A percentile compares a stretch with the other conserved stretches of the same genome.
phyloP scores from a whole-genome alignment of 768 basidiomycete genomes.

The Kwoniella europaea region DNA sequence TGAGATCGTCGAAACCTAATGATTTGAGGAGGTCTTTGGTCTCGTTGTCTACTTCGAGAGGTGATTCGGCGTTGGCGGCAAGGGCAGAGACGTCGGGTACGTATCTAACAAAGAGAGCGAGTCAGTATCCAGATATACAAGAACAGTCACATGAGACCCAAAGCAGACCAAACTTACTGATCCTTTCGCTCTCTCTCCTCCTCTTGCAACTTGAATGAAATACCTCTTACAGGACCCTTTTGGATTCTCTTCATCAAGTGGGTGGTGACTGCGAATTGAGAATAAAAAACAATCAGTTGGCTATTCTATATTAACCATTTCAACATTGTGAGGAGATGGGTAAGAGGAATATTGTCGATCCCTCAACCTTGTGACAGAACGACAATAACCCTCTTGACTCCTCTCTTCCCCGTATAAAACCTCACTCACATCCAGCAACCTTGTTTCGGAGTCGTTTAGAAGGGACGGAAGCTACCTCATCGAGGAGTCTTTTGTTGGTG shows the following conservation, averaged over 20 bases:
- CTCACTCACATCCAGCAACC: constrained; percentile 76
- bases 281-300: background rate
- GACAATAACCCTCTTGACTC: background rate
- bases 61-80: constrained; percentile 68
- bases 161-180: constrained; percentile 71
- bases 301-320: background rate
- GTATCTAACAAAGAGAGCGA: constrained; percentile 43
- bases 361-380: background rate
- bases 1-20: constrained; percentile 93
- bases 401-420: background rate
- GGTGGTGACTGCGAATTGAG: constrained; percentile 71
- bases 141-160: no score
- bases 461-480: constrained; percentile 73
- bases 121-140: background rate
- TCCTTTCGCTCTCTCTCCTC: constrained; percentile 99
- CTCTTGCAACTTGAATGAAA: constrained; percentile 99
- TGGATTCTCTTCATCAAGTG: constrained; percentile 99
- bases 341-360: no score
- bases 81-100: constrained; percentile 98
- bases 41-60: constrained; percentile 85
- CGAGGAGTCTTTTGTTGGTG: constrained; percentile 97
- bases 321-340: no score
- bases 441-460: constrained; percentile 99
- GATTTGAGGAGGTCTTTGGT: constrained; percentile 92
- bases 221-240: constrained; percentile 95